Conservation (phyloP, 2,329 filamentous ascomycete species). For the Colletotrichum sansevieriae region DNA sequence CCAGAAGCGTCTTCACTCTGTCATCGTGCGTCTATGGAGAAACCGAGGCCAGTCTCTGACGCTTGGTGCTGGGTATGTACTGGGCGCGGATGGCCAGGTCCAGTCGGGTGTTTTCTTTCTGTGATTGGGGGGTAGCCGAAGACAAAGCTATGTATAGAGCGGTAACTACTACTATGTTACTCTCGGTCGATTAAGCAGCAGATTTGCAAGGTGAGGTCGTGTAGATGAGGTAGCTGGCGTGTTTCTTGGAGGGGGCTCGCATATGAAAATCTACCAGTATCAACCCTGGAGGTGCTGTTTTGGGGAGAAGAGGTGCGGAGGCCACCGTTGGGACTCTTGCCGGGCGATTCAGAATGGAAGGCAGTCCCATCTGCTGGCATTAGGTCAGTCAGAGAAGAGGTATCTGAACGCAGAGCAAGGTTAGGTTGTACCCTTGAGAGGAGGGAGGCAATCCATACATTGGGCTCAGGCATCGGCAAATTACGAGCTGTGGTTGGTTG, state of each 20-base stretch:
- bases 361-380: conserved; percentile 3
- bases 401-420: conserved; percentile 1
- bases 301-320: conserved; percentile 26
- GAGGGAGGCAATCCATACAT: conserved; percentile 12
- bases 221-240: conserved; percentile 30
- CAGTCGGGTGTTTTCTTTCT: conserved; percentile 30
- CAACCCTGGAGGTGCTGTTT: conserved; percentile 29
- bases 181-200: conserved; percentile 25
- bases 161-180: neutral
- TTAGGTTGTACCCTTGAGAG: conserved; percentile 12
- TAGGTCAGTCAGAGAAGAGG: neutral
- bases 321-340: conserved; percentile 17
- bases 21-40: conserved; percentile 7
- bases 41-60: neutral
- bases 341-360: neutral
- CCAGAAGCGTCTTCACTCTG: neutral
- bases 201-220: conserved; percentile 26
- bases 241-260: conserved; percentile 35
- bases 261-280: conserved; percentile 31
- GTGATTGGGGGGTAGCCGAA: conserved; percentile 11
- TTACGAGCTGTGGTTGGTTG: conserved; percentile 23
- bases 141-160: conserved; percentile 16
- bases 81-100: neutral
- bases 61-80: neutral
- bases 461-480: conserved; percentile 9